A percentile compares a stretch with the other conserved stretches of the same genome.
These are phyloP conservation scores for Fraxinus albicans DNA, from an alignment of 305 asterid genomes.

Conservation along the genomic window DNA sequence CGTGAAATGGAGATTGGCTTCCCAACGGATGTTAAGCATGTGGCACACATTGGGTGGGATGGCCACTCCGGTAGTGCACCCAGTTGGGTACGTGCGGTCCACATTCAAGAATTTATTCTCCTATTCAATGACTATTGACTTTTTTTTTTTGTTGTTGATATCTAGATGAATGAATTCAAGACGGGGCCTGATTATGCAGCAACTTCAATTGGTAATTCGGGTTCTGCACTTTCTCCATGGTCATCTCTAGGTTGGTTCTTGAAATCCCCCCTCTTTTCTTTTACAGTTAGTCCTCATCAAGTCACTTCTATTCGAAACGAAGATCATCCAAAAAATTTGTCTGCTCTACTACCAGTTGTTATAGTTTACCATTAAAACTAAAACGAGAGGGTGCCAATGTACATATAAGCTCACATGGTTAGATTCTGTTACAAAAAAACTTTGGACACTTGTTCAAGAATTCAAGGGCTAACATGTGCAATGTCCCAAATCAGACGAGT, in stretches of 20 bases:
- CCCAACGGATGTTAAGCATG: constrained; percentile 76
- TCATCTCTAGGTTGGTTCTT: constrained; percentile 56
- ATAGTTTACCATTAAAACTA: no score
- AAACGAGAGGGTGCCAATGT: background rate
- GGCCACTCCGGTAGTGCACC: constrained; percentile 59
- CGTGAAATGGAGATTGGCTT: constrained; percentile 64
- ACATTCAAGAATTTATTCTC: background rate
- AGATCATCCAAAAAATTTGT: background rate
- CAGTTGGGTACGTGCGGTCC: constrained; percentile 47
- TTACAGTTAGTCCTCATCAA: background rate
- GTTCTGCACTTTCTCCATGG: constrained; percentile 61
- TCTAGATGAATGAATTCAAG: constrained; percentile 45
- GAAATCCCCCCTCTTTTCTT: background rate
- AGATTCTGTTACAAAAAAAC: background rate
- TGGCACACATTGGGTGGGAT: constrained; percentile 75
- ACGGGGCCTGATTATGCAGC: constrained; percentile 55
- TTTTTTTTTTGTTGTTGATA: background rate
- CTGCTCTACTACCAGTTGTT: background rate
- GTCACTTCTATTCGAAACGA: background rate
- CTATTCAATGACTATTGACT: background rate
- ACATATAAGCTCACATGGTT: background rate
- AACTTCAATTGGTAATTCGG: constrained; percentile 47
- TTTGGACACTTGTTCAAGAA: constrained; percentile 20
- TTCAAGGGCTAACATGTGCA: constrained; percentile 37
- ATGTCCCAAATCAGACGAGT: constrained; percentile 33